A percentile compares a stretch with the other conserved stretches of the same genome.
Evolutionary conservation across 805 yeast species (phyloP).

Genomic region (Ogataea angusta): DNA sequence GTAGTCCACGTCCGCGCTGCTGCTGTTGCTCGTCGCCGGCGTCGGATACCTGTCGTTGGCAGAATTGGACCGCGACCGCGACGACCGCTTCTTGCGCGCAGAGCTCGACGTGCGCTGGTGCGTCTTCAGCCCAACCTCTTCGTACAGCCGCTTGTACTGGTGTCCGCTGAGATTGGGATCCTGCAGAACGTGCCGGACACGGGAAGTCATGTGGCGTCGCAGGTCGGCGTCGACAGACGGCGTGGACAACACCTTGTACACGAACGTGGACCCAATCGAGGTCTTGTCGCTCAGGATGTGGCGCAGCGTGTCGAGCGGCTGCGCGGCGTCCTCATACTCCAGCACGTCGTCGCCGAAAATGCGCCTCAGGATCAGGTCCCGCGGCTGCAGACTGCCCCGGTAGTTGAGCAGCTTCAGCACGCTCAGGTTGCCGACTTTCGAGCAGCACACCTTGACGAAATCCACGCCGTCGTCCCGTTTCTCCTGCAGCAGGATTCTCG

Average conservation of each 20-base stretch:
- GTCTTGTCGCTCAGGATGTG: slow-evolving; percentile 59
- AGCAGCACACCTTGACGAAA: slow-evolving; percentile 28
- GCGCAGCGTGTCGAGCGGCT: slow-evolving; percentile 28
- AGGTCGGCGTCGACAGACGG: slow-evolving; percentile 58
- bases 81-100: slow-evolving; percentile 25
- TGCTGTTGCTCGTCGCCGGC: slow-evolving; percentile 1
- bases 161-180: slow-evolving; percentile 59
- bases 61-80: slow-evolving; percentile 29
- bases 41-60: slow-evolving; percentile 14
- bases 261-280: slow-evolving; percentile 69
- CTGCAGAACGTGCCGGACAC: slow-evolving; percentile 60
- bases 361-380: slow-evolving; percentile 56
- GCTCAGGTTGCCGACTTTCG: slow-evolving; percentile 78
- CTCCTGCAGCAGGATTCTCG: slow-evolving; percentile 23
- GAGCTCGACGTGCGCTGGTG: slow-evolving; percentile 24
- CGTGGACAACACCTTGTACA: slow-evolving; percentile 74
- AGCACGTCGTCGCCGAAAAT: slow-evolving; percentile 54
- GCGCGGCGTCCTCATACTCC: slow-evolving; percentile 22
- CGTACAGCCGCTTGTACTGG: slow-evolving; percentile 81
- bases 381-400: slow-evolving; percentile 61
- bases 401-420: slow-evolving; percentile 73
- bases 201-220: slow-evolving; percentile 55
- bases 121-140: slow-evolving; percentile 74
- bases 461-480: slow-evolving; percentile 8
- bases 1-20: slow-evolving; percentile 21